Conservation (phyloP, 441 rosid species). For the Corymbia calophylla region DNA sequence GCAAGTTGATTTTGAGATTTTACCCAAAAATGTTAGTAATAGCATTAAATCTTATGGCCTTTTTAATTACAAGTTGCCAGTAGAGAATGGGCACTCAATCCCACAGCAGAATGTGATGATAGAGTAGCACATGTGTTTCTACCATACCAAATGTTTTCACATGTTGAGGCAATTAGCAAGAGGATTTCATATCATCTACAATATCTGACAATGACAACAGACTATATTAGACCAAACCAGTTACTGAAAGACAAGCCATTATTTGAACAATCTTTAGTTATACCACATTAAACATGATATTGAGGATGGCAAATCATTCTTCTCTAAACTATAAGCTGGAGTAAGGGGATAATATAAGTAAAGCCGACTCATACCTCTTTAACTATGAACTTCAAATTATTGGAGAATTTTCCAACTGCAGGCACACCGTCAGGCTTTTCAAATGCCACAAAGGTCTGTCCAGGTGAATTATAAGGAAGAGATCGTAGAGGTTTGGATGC, state of each 20-base stretch:
- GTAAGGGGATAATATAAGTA: neutral
- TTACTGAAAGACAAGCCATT: neutral
- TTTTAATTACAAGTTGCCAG: neutral
- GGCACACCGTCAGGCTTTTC: slow-evolving; percentile 82
- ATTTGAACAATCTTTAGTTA: neutral
- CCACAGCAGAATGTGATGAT: neutral
- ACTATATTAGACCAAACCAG: neutral
- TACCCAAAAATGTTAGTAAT: neutral
- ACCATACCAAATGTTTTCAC: neutral
- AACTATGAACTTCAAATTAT: slow-evolving; percentile 74
- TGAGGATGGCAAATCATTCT: neutral
- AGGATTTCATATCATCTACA: neutral
- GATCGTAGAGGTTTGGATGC: slow-evolving; percentile 62
- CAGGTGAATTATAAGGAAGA: slow-evolving; percentile 92
- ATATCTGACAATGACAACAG: neutral
- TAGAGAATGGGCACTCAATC: neutral
- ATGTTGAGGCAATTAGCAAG: neutral
- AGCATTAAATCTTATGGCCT: neutral
- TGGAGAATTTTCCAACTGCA: slow-evolving; percentile 84
- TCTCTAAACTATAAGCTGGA: neutral
- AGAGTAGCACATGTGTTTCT: neutral
- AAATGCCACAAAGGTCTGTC: slow-evolving; percentile 83
- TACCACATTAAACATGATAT: neutral
- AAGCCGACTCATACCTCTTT: slow-evolving; percentile 55
- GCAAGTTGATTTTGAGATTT: neutral